phyloP scores from a whole-genome alignment of 352 stramenopile species.

The Pelagophyceae sp. region DNA sequence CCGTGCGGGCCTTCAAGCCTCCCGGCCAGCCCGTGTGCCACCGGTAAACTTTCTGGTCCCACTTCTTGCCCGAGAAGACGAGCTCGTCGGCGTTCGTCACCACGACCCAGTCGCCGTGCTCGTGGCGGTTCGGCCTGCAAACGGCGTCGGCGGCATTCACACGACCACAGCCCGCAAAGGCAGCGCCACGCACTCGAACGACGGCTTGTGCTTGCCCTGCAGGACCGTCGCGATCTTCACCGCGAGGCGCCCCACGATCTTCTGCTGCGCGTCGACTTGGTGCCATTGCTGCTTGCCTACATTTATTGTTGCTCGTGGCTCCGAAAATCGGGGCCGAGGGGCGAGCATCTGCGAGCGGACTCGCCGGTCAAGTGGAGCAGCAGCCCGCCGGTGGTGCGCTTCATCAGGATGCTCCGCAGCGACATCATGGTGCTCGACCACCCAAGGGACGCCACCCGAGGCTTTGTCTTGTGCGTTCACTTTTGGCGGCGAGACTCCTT shows the following conservation, averaged over 20 bases:
- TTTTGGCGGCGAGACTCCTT: too few species aligned
- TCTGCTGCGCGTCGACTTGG: slow-evolving; percentile 85
- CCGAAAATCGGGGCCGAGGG: too few species aligned
- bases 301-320: too few species aligned
- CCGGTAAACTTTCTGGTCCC: slow-evolving; percentile 90
- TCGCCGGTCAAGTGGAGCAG: too few species aligned
- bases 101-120: slow-evolving; percentile 95
- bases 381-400: too few species aligned
- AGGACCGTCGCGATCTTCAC: slow-evolving; percentile 89
- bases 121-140: slow-evolving; percentile 43
- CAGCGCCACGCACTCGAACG: slow-evolving; percentile 56
- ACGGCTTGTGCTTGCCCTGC: slow-evolving; percentile 97
- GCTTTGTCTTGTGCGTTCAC: too few species aligned
- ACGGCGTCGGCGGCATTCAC: too few species aligned
- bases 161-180: too few species aligned
- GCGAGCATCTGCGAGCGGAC: too few species aligned
- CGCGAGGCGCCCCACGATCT: slow-evolving; percentile 89
- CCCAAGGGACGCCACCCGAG: too few species aligned
- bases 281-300: slow-evolving; percentile 77
- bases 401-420: too few species aligned
- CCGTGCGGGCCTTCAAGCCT: slow-evolving; percentile 84
- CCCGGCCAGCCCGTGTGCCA: slow-evolving; percentile 96
- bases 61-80: slow-evolving; percentile 90
- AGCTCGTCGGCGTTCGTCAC: slow-evolving; percentile 90
- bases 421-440: too few species aligned